Conservation (phyloP, 148 eudicot species). For the Suaeda aralocaspica region DNA sequence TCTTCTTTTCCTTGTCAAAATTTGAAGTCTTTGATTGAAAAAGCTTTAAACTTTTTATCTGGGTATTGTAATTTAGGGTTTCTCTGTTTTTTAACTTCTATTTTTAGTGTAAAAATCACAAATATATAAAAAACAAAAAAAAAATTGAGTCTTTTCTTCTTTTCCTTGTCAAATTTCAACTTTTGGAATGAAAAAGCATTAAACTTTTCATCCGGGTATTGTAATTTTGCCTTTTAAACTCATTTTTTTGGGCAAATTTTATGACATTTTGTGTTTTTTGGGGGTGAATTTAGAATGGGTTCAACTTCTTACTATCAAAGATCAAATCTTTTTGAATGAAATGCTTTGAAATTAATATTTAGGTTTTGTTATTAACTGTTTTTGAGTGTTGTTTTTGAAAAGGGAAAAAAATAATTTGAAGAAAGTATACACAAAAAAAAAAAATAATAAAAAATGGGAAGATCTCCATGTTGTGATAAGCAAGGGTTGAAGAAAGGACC, state of each 20-base stretch:
- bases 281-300: not conserved
- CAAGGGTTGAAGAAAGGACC: constrained; percentile 57
- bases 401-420: not conserved
- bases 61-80: not conserved
- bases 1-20: not conserved
- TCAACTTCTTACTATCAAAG: not conserved
- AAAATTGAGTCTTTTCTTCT: too few relatives aligned
- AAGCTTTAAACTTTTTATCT: not conserved
- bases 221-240: not conserved
- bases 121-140: too few relatives aligned
- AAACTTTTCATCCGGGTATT: not conserved
- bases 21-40: constrained; percentile 4
- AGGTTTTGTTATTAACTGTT: not conserved
- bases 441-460: constrained; percentile 31
- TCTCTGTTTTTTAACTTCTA: not conserved
- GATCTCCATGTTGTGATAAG: constrained; percentile 51
- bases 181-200: not conserved
- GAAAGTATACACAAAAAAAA: too few relatives aligned
- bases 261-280: not conserved
- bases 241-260: not conserved
- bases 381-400: not conserved
- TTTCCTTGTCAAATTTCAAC: too few relatives aligned
- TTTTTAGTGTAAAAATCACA: too few relatives aligned
- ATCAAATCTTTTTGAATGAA: not conserved
- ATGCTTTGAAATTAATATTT: too few relatives aligned